Evolutionary conservation across 352 stramenopile genomes (phyloP), one percentile per base, ranked within the genome.

Genomic region (Globisporangium perplexum): DNA sequence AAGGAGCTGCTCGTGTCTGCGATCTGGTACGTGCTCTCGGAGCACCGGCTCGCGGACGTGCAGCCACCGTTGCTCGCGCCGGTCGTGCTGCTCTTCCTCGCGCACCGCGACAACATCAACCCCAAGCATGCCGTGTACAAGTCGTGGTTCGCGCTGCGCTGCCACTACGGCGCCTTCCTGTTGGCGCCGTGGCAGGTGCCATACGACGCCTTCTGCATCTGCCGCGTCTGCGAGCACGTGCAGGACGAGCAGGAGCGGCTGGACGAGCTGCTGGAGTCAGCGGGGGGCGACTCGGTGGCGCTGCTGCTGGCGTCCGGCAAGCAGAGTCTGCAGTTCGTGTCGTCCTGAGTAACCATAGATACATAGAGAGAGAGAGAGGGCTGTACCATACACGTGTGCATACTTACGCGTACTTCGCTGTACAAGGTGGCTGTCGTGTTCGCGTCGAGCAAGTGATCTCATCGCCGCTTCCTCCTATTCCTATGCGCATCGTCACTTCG

Each of bases 31-130:
- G 65, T 87, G 10, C 24, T 83, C 4, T 68, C 61, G 0, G 71
- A 72, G 22, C 61, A 77, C 53, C 60, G 72, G 20, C 69, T 86
- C 53, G 63, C 62, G 18, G 61, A 81, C 42, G 72, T 84, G 28
- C 67, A 77, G 38, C 59, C 65, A 24, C 63, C 67, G 20, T 47
- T 88, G 17, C 59, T 88, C 6, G 69, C 72, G 4, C 71, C 73
- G 0, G 75, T 88, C 10, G 61, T 88, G 28, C 57, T 86, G 22
- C 61, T 88, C 28, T 86, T 79, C 42, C 71, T 87, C 10, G 67
- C 72, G 11, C 77, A 88, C 38, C 69, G 71, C 17, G 75, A 88
- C 62, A 83, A 80, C 46, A 85, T 88, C 50, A 80, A 88, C 56
- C 66, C 74, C n/a, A 65, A 57, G 24, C 73, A 85, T 47, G 6